Evolutionary conservation across 139 green algal genomes (phyloP).

Genomic region (Diplosphaera chodatii): DNA sequence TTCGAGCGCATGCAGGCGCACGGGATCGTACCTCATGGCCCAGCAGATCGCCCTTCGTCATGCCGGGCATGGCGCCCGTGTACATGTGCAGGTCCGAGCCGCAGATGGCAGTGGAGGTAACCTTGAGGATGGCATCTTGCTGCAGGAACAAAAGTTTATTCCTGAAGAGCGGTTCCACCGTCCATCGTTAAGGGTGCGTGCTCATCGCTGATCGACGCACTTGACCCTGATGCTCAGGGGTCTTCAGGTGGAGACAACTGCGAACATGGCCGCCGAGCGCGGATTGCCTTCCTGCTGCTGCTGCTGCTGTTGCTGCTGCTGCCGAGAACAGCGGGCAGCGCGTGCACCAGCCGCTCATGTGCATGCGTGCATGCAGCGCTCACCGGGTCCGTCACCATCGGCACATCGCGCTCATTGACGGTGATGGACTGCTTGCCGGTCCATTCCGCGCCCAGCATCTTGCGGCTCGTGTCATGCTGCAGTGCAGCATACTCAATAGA

Average conservation of each 20-base stretch:
- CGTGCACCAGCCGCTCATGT: too few species aligned
- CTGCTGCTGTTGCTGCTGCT: too few species aligned
- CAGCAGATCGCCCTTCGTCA: conserved; percentile 57
- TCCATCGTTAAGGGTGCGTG: too few species aligned
- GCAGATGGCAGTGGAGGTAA: conserved; percentile 66
- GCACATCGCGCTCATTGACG: neutral
- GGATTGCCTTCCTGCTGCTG: too few species aligned
- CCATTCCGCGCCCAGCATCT: conserved; percentile 1
- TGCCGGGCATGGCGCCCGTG: conserved; percentile 45
- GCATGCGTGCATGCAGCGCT: neutral
- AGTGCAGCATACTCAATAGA: too few species aligned
- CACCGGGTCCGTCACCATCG: neutral
- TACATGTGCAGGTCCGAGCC: conserved; percentile 73
- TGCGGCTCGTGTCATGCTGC: neutral
- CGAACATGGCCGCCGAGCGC: too few species aligned
- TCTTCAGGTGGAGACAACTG: too few species aligned
- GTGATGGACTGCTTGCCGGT: neutral
- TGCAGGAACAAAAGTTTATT: conserved; percentile 12
- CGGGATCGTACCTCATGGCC: conserved; percentile 50
- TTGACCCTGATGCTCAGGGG: too few species aligned
- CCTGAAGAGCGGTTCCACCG: too few species aligned
- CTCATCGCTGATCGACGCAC: too few species aligned
- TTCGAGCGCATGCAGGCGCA: too few species aligned
- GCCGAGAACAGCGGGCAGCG: too few species aligned
- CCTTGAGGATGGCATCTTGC: conserved; percentile 52